Percentiles rank a stretch among this genome's conserved stretches.
Conservation (phyloP, 1,284 basidiomycete species). For the Ustilago cynodontis region DNA sequence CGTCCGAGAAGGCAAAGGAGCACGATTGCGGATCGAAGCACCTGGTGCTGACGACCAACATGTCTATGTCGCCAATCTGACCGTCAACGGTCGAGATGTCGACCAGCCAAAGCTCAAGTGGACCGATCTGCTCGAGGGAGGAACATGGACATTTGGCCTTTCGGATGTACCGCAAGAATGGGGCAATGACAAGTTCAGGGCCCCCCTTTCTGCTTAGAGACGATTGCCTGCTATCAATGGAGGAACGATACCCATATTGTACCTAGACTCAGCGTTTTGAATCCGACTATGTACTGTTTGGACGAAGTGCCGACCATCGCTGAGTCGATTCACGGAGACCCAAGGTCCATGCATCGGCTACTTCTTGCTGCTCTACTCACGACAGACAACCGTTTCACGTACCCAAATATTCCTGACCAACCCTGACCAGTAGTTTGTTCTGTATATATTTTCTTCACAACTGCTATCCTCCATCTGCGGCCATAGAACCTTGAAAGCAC, state of each 20-base stretch:
- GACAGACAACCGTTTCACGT: too few relatives aligned
- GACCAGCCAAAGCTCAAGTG: constrained; percentile 31
- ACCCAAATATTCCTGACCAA: too few relatives aligned
- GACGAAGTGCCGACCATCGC: too few relatives aligned
- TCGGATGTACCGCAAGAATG: constrained; percentile 21
- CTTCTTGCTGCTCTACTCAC: too few relatives aligned
- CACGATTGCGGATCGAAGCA: constrained; percentile 27
- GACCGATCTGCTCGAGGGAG: constrained; percentile 36
- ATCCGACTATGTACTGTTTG: too few relatives aligned
- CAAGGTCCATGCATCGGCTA: too few relatives aligned
- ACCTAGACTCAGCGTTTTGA: too few relatives aligned
- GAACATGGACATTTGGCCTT: constrained; percentile 42
- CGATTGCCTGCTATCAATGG: not conserved
- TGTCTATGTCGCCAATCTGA: constrained; percentile 31
- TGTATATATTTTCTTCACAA: too few relatives aligned
- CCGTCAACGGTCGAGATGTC: constrained; percentile 27
- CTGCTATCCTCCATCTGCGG: too few relatives aligned
- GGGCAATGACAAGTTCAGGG: constrained; percentile 28
- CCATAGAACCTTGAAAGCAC: constrained; percentile 84
- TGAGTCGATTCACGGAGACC: too few relatives aligned
- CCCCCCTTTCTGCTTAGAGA: constrained; percentile 18
- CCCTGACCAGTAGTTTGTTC: too few relatives aligned
- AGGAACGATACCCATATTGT: not conserved
- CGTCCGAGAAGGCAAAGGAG: not conserved
- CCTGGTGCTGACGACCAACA: constrained; percentile 23